Evolutionary conservation across 108 stramenopile species (phyloP).

Genomic region (Fragilaria crotonensis): DNA sequence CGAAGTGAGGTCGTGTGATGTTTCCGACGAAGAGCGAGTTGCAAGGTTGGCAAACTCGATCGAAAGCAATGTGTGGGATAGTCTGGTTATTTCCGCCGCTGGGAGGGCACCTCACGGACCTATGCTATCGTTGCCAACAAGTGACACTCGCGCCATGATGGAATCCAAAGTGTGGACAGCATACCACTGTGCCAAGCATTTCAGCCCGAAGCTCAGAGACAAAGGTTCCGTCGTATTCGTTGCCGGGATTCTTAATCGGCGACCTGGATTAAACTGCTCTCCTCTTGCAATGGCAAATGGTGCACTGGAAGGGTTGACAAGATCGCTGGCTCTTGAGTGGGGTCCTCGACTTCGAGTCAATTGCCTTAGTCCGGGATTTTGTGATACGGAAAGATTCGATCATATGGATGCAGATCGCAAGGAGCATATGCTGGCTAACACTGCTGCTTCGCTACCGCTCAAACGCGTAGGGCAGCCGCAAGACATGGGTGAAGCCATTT

Average conservation of each 20-base stretch:
- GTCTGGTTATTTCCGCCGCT: constrained; percentile 49
- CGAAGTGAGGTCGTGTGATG: constrained; percentile 26
- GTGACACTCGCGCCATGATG: constrained; percentile 32
- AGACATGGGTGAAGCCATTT: constrained; percentile 63
- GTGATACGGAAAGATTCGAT: constrained; percentile 67
- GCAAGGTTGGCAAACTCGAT: constrained; percentile 20
- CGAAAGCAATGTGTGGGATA: constrained; percentile 24
- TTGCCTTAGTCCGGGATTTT: constrained; percentile 62
- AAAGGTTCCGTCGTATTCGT: constrained; percentile 43
- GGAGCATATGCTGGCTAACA: constrained; percentile 45
- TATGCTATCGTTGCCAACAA: constrained; percentile 24
- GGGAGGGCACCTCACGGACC: constrained; percentile 57
- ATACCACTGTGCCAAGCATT: constrained; percentile 55
- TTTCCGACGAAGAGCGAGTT: constrained; percentile 45
- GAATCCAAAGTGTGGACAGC: constrained; percentile 55
- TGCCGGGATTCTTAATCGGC: constrained; percentile 50
- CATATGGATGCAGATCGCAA: constrained; percentile 34
- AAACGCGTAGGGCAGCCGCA: constrained; percentile 26
- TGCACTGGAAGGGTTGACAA: constrained; percentile 58
- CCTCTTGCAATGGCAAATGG: constrained; percentile 58
- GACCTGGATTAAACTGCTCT: constrained; percentile 56
- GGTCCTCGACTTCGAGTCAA: constrained; percentile 52
- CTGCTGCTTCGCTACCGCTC: constrained; percentile 44
- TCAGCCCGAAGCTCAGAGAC: constrained; percentile 24
- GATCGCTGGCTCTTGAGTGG: constrained; percentile 56